phyloP scores from a whole-genome alignment of 2,329 filamentous ascomycete species.

The Trichoderma semiorbis region DNA sequence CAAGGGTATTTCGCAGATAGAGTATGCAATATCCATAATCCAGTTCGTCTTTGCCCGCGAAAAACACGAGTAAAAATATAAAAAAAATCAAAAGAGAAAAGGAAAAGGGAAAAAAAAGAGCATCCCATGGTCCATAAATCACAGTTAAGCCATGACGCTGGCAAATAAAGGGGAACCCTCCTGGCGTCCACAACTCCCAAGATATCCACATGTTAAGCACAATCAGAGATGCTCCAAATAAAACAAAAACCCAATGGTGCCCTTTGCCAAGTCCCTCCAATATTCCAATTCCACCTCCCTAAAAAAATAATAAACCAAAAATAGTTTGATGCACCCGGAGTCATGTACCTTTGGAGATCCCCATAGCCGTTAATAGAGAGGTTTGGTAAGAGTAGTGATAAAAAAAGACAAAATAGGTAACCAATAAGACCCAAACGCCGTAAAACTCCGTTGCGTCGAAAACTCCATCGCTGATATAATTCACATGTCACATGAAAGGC shows the following conservation, averaged over 20 bases:
- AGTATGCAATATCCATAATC: slow-evolving; percentile 14
- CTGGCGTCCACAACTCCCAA: slow-evolving; percentile 15
- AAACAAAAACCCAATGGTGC: background rate
- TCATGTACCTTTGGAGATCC: background rate
- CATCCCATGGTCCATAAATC: slow-evolving; percentile 2
- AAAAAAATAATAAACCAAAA: background rate
- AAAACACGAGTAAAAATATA: background rate
- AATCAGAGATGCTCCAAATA: slow-evolving; percentile 2
- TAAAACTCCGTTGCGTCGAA: slow-evolving; percentile 17
- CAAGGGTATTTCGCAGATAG: slow-evolving; percentile 17
- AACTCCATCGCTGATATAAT: slow-evolving; percentile 36
- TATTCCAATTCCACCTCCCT: background rate
- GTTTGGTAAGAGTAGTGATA: background rate
- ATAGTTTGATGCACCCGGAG: slow-evolving; percentile 3
- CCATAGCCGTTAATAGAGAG: background rate
- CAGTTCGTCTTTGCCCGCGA: slow-evolving; percentile 6
- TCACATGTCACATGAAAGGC: slow-evolving; percentile 28
- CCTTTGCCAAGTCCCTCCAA: background rate
- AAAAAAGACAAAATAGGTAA: background rate
- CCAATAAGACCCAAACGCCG: background rate
- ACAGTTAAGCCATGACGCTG: slow-evolving; percentile 13
- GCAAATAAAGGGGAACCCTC: background rate
- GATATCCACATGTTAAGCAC: slow-evolving; percentile 11
- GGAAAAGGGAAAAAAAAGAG: background rate
- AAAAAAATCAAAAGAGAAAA: background rate